Conservation (phyloP, 371 early-diverging fungal genomes). For the Mucor circinelloides region DNA sequence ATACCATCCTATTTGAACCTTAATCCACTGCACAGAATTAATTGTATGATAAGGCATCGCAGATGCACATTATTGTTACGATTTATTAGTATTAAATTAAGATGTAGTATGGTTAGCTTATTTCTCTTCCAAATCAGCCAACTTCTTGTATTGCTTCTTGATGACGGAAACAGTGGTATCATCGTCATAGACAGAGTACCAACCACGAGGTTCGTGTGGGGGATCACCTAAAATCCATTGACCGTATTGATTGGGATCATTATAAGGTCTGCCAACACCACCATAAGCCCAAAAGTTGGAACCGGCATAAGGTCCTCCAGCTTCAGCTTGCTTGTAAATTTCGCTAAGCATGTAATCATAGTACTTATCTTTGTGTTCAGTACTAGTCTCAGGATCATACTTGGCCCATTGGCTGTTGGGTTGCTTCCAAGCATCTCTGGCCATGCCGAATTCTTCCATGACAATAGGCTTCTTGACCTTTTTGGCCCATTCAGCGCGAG, state of each 20-base stretch:
- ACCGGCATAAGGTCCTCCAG: not conserved
- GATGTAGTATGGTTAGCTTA: no score
- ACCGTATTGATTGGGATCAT: not conserved
- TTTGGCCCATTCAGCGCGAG: not conserved
- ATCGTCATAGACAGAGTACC: not conserved
- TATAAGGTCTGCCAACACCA: not conserved
- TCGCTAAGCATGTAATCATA: not conserved
- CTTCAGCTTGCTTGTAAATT: not conserved
- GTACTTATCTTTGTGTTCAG: not conserved
- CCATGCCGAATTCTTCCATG: not conserved
- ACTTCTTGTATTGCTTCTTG: not conserved
- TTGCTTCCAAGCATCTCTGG: not conserved
- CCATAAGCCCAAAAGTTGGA: not conserved
- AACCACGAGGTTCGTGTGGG: not conserved
- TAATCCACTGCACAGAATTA: no score
- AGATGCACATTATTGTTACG: no score
- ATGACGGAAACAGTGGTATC: not conserved
- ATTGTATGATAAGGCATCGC: no score
- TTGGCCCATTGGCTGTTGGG: not conserved
- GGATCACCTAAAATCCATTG: not conserved
- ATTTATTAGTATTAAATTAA: no score
- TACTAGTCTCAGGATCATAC: not conserved
- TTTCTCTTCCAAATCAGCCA: not conserved
- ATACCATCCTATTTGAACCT: no score
- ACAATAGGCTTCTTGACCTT: not conserved